Percentiles rank a stretch among this genome's conserved stretches.
Conservation (phyloP, 768 basidiomycete genomes). For the Crucibulum laeve region DNA sequence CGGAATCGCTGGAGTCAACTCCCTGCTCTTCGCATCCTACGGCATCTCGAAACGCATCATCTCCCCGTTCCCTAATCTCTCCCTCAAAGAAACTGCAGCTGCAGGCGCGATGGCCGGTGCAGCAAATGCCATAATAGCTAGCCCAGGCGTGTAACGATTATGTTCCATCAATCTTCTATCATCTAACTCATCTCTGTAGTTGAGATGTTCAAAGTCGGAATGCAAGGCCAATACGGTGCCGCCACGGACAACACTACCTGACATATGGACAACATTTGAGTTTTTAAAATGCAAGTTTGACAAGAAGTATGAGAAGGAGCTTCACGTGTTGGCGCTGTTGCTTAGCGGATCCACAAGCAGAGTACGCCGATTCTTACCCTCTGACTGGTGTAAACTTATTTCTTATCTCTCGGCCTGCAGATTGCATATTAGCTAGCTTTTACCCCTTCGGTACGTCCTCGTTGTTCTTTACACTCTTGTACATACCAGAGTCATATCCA, state of each 20-base stretch:
- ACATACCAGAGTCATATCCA: too few relatives aligned
- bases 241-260: slow-evolving; percentile 5
- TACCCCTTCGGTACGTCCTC: slow-evolving; percentile 77
- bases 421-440: slow-evolving; percentile 90
- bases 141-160: slow-evolving; percentile 55
- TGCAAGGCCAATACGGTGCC: neutral
- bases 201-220: slow-evolving; percentile 41
- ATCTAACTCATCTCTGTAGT: neutral
- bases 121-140: slow-evolving; percentile 84
- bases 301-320: slow-evolving; percentile 52
- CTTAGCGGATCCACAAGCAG: slow-evolving; percentile 82
- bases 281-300: slow-evolving; percentile 78
- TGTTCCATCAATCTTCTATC: neutral
- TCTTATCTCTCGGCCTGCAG: slow-evolving; percentile 22
- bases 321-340: slow-evolving; percentile 84
- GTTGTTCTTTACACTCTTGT: too few relatives aligned
- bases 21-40: slow-evolving; percentile 89
- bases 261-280: slow-evolving; percentile 64
- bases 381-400: slow-evolving; percentile 2
- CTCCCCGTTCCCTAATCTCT: slow-evolving; percentile 84
- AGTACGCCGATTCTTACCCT: slow-evolving; percentile 28
- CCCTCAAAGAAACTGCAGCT: slow-evolving; percentile 71
- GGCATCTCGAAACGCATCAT: slow-evolving; percentile 73
- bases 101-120: slow-evolving; percentile 95
- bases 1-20: slow-evolving; percentile 95